These are phyloP conservation scores for Saitozyma podzolica DNA, from an alignment of 768 basidiomycete genomes.

Conservation along the genomic window DNA sequence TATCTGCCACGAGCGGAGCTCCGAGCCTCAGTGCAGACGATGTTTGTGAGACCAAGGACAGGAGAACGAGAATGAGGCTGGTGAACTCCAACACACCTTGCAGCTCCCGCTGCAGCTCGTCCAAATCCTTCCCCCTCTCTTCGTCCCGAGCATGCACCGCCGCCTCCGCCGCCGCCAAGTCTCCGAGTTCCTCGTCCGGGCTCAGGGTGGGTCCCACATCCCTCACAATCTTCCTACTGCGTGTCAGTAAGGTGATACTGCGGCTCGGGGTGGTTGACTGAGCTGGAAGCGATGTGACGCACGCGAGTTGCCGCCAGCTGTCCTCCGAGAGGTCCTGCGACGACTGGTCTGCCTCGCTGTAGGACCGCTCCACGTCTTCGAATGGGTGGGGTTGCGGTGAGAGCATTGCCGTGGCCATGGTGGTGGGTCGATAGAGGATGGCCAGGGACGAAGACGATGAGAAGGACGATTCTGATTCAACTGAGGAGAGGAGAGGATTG, in stretches of 20 bases:
- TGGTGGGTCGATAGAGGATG: too few relatives aligned
- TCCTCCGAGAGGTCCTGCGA: conserved; percentile 19
- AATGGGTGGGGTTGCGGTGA: too few relatives aligned
- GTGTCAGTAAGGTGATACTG: neutral
- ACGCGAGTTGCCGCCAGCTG: conserved; percentile 28
- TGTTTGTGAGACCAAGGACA: too few relatives aligned
- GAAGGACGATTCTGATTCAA: too few relatives aligned
- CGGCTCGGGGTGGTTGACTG: too few relatives aligned
- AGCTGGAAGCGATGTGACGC: neutral
- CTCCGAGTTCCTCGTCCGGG: conserved; percentile 35
- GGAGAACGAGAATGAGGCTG: neutral
- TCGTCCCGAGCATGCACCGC: conserved; percentile 32
- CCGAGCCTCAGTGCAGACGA: too few relatives aligned
- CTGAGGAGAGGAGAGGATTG: too few relatives aligned
- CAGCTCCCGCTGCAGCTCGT: conserved; percentile 19
- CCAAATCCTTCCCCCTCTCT: conserved; percentile 20
- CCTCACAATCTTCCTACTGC: conserved; percentile 21
- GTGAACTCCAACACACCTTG: conserved; percentile 21
- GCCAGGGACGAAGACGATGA: too few relatives aligned
- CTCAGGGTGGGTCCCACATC: conserved; percentile 35
- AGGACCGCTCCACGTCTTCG: too few relatives aligned
- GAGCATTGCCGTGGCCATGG: too few relatives aligned
- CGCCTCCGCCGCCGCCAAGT: conserved; percentile 36
- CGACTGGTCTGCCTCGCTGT: conserved; percentile 10
- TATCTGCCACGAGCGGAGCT: neutral